phyloP scores from a whole-genome alignment of 2,329 filamentous ascomycete genomes.

The Moelleriella libera region DNA sequence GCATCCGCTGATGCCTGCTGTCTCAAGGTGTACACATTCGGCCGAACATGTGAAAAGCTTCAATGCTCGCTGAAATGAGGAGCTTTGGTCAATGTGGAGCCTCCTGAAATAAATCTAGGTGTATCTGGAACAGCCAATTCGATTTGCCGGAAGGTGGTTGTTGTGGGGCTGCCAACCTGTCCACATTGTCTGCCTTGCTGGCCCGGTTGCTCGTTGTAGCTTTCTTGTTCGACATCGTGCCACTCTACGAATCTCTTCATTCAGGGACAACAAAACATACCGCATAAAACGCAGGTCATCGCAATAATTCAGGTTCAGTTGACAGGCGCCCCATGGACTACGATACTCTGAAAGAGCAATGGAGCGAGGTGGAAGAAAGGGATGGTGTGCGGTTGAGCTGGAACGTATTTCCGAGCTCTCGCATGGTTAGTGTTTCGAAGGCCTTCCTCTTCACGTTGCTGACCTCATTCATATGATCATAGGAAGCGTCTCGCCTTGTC shows the following conservation, averaged over 20 bases:
- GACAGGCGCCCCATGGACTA: slow-evolving; percentile 55
- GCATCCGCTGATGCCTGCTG: too few relatives aligned
- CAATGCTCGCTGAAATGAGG: too few relatives aligned
- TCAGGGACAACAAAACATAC: too few relatives aligned
- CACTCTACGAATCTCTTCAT: too few relatives aligned
- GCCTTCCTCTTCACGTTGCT: neutral
- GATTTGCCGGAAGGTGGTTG: too few relatives aligned
- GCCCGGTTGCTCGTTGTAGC: neutral
- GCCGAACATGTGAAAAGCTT: too few relatives aligned
- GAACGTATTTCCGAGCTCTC: slow-evolving; percentile 97
- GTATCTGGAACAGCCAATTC: too few relatives aligned
- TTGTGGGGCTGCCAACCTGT: slow-evolving; percentile 3
- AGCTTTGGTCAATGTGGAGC: too few relatives aligned
- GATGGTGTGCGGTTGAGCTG: slow-evolving; percentile 94
- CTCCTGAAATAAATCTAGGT: too few relatives aligned
- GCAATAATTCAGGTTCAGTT: neutral
- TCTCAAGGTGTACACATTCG: too few relatives aligned
- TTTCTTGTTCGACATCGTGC: neutral
- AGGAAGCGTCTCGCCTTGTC: slow-evolving; percentile 89
- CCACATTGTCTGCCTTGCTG: neutral
- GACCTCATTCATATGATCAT: slow-evolving; percentile 1
- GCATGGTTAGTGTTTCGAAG: slow-evolving; percentile 55
- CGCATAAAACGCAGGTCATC: too few relatives aligned
- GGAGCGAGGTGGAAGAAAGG: slow-evolving; percentile 90
- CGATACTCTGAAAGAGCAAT: slow-evolving; percentile 86